Base-by-base conservation (phyloP, 768 basidiomycete species). In the Mrakia frigida region DNA sequence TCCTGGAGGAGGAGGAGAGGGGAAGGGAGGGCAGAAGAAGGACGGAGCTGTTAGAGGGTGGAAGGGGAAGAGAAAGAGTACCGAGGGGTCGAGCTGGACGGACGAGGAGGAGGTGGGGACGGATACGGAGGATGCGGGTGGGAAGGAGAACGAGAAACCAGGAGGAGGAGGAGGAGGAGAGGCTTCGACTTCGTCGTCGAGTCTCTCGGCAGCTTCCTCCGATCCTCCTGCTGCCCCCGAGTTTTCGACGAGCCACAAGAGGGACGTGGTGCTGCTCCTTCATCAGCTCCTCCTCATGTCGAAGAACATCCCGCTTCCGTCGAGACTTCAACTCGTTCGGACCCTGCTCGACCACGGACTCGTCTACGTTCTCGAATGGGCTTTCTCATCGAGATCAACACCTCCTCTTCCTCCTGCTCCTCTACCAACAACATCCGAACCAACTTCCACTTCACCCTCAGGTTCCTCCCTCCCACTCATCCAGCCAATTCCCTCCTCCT, bases 251-350 rank as follows among this genome's bases (percentile, higher is more conserved):
- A 65, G 39, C 78, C 69, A 70, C 50, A 88, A 90, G 78, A 88
- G 88, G 46, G 91, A 95, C 80, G 91, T 94, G 37, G 88, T 98
- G 67, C 84, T 91, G 61, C 90, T 99, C 78, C 86, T 99, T 65
- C 94, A 97, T 80, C 94, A 98, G 79, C 88, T 98, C 13, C 92
- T 92, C 81, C 87, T 90, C 75, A 95, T 99, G 92, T 94, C 92
- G 77, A 99, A 98, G 87, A 94, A 94, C 81, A 91, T 98, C 13
- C 96, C 98, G 82, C 86, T 97, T 25, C 90, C 91, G 23, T 88
- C 91, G 23, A 91, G 97, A 52, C 87, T 95, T 82, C 85, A 88
- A 3, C 88, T 98, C 14, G 98, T 96, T 85, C 90, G 93, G 68
- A 87, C 89, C 11, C 87, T 98, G 33, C 89, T 95, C 70, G 94